phyloP scores from a whole-genome alignment of 2,329 filamentous ascomycete genomes.

The Colletotrichum cereale region DNA sequence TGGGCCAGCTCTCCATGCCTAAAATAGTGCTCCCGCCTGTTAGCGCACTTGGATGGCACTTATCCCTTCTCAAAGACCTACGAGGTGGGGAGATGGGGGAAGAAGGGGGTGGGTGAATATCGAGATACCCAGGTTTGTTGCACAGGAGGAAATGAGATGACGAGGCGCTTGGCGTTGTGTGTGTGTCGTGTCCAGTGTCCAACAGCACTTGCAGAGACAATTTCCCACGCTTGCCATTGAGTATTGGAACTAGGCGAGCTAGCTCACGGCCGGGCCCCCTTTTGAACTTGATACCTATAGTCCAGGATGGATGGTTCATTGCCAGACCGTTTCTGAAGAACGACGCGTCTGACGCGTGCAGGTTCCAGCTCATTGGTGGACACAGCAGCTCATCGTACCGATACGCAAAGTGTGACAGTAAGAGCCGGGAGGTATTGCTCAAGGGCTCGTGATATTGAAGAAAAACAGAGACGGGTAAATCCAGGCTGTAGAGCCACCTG shows the following conservation, averaged over 20 bases:
- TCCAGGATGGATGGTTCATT: background rate
- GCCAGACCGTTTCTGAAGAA: background rate
- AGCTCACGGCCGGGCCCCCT: background rate
- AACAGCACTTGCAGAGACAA: background rate
- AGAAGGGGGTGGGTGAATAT: background rate
- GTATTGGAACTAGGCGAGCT: background rate
- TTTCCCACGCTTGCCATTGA: background rate
- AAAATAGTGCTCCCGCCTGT: conserved; percentile 22
- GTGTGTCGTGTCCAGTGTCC: background rate
- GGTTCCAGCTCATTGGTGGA: conserved; percentile 1
- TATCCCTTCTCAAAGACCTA: background rate
- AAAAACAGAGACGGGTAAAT: background rate
- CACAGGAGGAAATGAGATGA: background rate
- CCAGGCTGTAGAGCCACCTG: background rate
- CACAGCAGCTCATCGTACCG: background rate
- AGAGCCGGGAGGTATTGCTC: background rate
- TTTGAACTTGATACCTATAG: background rate
- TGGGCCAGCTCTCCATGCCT: conserved; percentile 4
- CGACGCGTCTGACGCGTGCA: conserved; percentile 4
- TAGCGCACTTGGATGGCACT: background rate
- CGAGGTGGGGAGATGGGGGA: background rate
- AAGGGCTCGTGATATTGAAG: background rate
- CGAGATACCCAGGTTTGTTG: background rate
- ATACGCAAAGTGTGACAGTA: background rate
- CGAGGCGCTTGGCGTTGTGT: conserved; percentile 3